phyloP scores from a whole-genome alignment of 108 stramenopile species.

The Cyclotella distinguenda region DNA sequence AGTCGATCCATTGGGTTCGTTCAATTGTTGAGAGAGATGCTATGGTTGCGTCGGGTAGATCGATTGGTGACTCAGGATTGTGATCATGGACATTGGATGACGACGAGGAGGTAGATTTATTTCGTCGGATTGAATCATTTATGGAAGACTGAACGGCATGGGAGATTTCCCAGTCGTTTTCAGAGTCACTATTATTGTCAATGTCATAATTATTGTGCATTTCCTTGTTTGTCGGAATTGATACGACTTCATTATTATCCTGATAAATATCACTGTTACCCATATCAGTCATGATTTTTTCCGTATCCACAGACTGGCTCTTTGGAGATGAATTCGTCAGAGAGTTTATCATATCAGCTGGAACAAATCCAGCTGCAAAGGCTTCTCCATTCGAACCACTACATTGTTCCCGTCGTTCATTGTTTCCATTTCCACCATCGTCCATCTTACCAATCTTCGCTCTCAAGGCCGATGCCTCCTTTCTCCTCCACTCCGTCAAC shows the following conservation, averaged over 20 bases:
- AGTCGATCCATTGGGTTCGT: conserved; percentile 55
- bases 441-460: conserved; percentile 6
- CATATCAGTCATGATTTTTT: background rate
- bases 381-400: conserved; percentile 25
- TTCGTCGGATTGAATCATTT: conserved; percentile 26
- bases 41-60: conserved; percentile 54
- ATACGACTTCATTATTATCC: conserved; percentile 19
- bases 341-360: conserved; percentile 20
- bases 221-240: conserved; percentile 1
- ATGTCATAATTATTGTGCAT: conserved; percentile 1
- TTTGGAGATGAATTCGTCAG: background rate
- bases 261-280: conserved; percentile 26
- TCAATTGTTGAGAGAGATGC: conserved; percentile 67
- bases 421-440: conserved; percentile 1
- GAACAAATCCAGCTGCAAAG: conserved; percentile 69
- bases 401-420: background rate
- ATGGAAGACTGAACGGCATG: conserved; percentile 41
- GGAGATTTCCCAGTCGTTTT: conserved; percentile 51
- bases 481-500: conserved; percentile 48
- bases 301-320: conserved; percentile 1
- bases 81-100: conserved; percentile 1
- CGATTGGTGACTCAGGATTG: conserved; percentile 1
- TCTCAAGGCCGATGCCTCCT: conserved; percentile 14
- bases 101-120: too few species aligned
- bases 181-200: conserved; percentile 19